phyloP scores from a whole-genome alignment of 2,329 filamentous ascomycete species.

The Lasiodiplodia citricola region DNA sequence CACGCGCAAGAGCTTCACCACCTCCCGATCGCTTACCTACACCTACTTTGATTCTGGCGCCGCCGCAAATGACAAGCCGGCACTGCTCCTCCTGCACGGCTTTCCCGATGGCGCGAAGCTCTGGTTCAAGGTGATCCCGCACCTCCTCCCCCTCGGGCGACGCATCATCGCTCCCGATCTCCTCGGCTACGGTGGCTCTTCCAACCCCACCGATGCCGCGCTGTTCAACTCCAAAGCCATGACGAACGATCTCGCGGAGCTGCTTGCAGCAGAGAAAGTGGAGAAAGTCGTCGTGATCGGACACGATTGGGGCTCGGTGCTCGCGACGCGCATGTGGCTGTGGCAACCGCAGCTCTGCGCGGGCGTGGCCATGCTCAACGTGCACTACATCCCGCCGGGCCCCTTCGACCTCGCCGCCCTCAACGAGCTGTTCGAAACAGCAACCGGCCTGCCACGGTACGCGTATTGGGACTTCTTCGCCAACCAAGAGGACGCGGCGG shows the following conservation, averaged over 20 bases:
- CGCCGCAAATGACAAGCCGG: conserved; percentile 24
- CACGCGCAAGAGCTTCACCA: conserved; percentile 36
- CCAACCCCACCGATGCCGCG: conserved; percentile 37
- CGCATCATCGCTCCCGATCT: conserved; percentile 47
- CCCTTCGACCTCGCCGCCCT: conserved; percentile 46
- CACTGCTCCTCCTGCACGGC: conserved; percentile 53
- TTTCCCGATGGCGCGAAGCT: conserved; percentile 55
- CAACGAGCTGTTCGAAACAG: conserved; percentile 40
- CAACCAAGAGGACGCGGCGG: conserved; percentile 42
- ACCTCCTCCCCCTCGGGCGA: conserved; percentile 48
- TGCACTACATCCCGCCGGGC: conserved; percentile 43
- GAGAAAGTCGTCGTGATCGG: conserved; percentile 42
- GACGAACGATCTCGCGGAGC: conserved; percentile 35
- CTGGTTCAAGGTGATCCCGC: conserved; percentile 50
- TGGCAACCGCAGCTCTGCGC: conserved; percentile 48
- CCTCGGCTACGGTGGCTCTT: conserved; percentile 46
- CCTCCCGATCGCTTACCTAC: conserved; percentile 35
- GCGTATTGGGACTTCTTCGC: conserved; percentile 57
- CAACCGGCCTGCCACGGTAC: conserved; percentile 46
- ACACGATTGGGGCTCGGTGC: conserved; percentile 56
- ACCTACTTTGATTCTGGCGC: conserved; percentile 36
- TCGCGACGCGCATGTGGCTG: conserved; percentile 50
- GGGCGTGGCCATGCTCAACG: conserved; percentile 51
- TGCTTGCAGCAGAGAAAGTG: conserved; percentile 34
- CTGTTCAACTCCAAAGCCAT: conserved; percentile 35